Base-by-base conservation (phyloP, 352 stramenopile genomes). In the Globisporangium recalcitrans region DNA sequence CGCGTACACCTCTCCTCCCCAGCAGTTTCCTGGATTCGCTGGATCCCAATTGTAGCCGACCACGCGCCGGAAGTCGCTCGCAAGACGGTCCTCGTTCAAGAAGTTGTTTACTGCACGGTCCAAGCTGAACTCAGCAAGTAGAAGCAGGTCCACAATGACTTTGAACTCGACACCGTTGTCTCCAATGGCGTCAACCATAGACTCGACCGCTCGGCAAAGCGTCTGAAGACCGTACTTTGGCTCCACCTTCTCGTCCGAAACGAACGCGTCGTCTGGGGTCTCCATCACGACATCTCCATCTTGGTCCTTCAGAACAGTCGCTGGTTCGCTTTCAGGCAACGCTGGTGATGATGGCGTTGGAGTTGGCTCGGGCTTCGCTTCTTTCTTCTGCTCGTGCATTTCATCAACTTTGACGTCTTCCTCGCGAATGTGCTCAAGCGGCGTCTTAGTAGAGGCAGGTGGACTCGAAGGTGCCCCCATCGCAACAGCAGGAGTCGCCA, bases 101-200 rank as follows among this genome's bases (percentile, higher is more conserved):
- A 82, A 88, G 14, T 84, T 87, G 70, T 96, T 92, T 46, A 96
- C 82, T 1, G 83, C 85, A n/a, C 77, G 68, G 42, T 93, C 82
- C 44, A 93, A 65, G 56, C 74, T 93, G 68, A 92, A 91, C 58
- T 95, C 79, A 1, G 80, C 86, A 38, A 85, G 71, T 54, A 93
- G 38, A 11, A 93, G 69, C 44, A 93, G 40, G 53, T 93, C 82
- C 42, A 92, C 75, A 10, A 95, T 68, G 3, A 85, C 69, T 54
- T 95, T 91, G 22, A 85, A 78, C 62, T 92, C 80, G 42, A 90
- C 71, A 5, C 68, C 57, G 26, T 73, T 66, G 32, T 74, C 79
- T 36, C 75, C 80, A 31, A 91, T 83, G 11, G 84, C 79, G 40
- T 93, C 84, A 22, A 90, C 73, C 77, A 95, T 92, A n/a, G 78